Evolutionary conservation across 495 filamentous ascomycete species (phyloP).

Genomic region (Chaetomidium leptoderma): DNA sequence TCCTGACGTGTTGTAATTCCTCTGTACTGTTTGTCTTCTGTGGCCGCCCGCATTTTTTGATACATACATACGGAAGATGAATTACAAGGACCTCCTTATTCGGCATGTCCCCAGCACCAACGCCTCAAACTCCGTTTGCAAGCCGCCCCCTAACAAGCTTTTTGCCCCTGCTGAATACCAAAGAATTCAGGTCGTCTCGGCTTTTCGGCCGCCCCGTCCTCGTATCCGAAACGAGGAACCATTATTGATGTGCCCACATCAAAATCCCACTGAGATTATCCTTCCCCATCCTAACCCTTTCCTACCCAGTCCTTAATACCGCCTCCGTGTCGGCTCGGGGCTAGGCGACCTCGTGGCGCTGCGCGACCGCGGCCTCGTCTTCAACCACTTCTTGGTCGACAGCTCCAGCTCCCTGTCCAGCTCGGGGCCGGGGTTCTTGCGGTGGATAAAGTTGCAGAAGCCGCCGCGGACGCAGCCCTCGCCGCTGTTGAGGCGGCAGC

Average conservation of each 20-base stretch:
- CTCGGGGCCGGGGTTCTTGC: slow-evolving; percentile 86
- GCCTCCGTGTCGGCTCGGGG: slow-evolving; percentile 68
- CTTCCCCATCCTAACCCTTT: not conserved
- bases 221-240: too few relatives aligned
- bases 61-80: not conserved
- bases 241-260: too few relatives aligned
- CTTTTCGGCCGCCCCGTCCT: too few relatives aligned
- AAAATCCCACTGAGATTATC: too few relatives aligned
- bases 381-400: slow-evolving; percentile 93
- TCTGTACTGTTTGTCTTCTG: not conserved
- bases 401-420: slow-evolving; percentile 84
- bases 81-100: not conserved
- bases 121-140: slow-evolving; percentile 13
- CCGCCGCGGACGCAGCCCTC: slow-evolving; percentile 95
- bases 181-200: too few relatives aligned
- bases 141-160: too few relatives aligned
- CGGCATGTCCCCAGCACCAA: not conserved
- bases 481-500: slow-evolving; percentile 88
- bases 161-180: too few relatives aligned
- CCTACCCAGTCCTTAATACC: slow-evolving; percentile 41
- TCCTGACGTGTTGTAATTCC: too few relatives aligned
- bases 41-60: not conserved
- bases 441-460: slow-evolving; percentile 99
- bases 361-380: slow-evolving; percentile 77
- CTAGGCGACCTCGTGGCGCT: slow-evolving; percentile 71